Evolutionary conservation across 108 stramenopile species (phyloP), one percentile per base, ranked within the genome.

Genomic region (Cylindrotheca closterium): DNA sequence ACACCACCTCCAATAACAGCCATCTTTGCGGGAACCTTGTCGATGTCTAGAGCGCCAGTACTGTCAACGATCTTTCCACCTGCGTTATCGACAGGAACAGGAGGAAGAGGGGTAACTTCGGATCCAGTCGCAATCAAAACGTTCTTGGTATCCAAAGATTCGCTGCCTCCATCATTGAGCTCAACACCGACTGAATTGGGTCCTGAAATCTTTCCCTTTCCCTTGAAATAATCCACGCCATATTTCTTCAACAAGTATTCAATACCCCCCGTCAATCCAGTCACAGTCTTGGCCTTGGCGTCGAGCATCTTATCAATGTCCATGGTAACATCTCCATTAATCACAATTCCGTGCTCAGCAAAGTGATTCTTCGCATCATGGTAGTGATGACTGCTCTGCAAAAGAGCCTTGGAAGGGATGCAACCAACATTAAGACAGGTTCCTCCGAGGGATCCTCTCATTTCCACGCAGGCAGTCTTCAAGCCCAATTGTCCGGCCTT

Each of bases 341-440:
- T 77, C 18, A 70, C 64, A 58, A 95, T 96, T 28, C 99, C 99
- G 73, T 99, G 98, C 21, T 95, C 88, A n/a, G 79, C 80, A 81
- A 98, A 97, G 67, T 97, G 87, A 62, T 93, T 78, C 68, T 84
- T 92, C 61, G 96, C 96, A 65, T 98, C 94, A 60, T 99, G 95
- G 78, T 84, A 99, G 64, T 97, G 91, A 77, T 99, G 99, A 49
- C 81, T 75, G 58, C 89, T 88, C 34, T 83, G 75, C 34, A 99
- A 85, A 33, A 99, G 79, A 0, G 99, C 99, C 87, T 99, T 99
- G 85, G 96, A 97, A 32, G 99, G 99, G 76, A 99, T 99, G 86
- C 99, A 99, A 15, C 99, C 99, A 19, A 99, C 98, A 62, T 99
- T 98, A 64, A 98, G 86, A 78, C 97, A 98, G n/a, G 69, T 77